Base-by-base conservation (phyloP, 495 filamentous ascomycete species). In the Cercophora sp. region DNA sequence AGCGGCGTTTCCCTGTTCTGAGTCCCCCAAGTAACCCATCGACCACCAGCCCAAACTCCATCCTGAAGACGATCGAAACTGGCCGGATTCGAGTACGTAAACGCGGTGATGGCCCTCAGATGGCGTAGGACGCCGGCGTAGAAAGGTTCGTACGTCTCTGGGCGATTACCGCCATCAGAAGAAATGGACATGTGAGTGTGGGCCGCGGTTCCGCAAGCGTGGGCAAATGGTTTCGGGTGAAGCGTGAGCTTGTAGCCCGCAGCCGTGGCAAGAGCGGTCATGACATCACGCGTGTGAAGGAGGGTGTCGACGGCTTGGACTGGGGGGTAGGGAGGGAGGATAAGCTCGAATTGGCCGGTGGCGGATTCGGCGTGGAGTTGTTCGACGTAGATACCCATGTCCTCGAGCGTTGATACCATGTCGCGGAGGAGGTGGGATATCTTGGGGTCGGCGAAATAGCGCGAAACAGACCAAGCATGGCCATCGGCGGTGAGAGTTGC, bases 281-380 rank as follows among this genome's bases (percentile, higher is more conserved):
- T 80, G 37, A 85, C 80, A 56, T 89, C 81, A 1, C 88, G 81
- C 1, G 89, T 79, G 57, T 86, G 82, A 9, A 91, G 67, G 4
- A 95, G 76, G 1, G 77, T 77, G 68, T 94, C 90, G 36, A 89
- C 80, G 0, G 89, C 88, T 4, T 74, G 65, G 3, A 93, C 65
- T 0, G 90, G 86, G 0, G 79, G 64, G 0, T 74, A 70, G 0
- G 87, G 83, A 0, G 83, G 77, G 0, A 92, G 81, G 13, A 90
- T 74, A 55, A 95, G 86, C 63, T 95, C 91, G 63, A 85, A 95
- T 58, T 95, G 91, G 8, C 88, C 88, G 0, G 78, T 74, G 0
- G 84, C 79, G 47, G 77, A 80, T 61, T 94, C 91, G 16, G 91
- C 67, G 63, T 96, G 91, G 63, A 89, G 85, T 63, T 89, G 83